Base-by-base conservation (phyloP, 805 yeast genomes). In the Lipomyces kockii region DNA sequence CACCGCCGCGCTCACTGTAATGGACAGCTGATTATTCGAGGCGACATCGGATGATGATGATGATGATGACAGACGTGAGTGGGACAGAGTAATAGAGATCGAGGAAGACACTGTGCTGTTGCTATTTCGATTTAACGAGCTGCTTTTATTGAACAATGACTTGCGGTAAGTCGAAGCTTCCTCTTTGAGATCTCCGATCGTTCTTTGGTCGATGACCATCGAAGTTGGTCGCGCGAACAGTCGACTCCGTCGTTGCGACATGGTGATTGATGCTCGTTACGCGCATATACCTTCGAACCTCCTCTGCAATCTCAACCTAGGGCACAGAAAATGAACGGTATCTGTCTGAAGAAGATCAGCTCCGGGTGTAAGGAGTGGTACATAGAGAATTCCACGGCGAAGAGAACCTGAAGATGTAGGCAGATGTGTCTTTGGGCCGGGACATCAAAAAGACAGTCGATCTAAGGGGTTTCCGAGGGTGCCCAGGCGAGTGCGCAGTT, bases 151-250 rank as follows among this genome's bases (percentile, higher is more conserved):
- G 22, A 52, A 25, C 17, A 27, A 6, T 12, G 55, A 22, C 17
- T 52, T 52, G 62, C 35, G 27, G 43, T 22, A 27, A 25, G 27
- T n/a, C 14, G 55, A 54, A 6, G 43, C 2, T 11, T 62, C 64
- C 3, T 62, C 64, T 14, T 35, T 53, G 20, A 56, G 35, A 14
- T 27, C 46, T 27, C 32, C 56, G 20, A 62, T n/a, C n/a, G 55
- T 53, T 32, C 53, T 43, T 34, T 29, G 35, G 56, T 63, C 66
- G 34, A 66, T 52, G 35, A 63, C n/a, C 64, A 67, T 54, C 27
- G 70, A 67, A 60, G 63, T 61, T 32, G 70, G 70, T 7, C 70
- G 35, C 22, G 63, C 67, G 34, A 62, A 55, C 43, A 60, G 53
- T 62, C 55, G 61, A 17, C 58, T 46, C 12, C 64, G 64, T 53